A percentile compares a stretch with the other conserved stretches of the same genome.
phyloP scores from a whole-genome alignment of 108 stramenopile genomes.

The Conticribra guillardii region DNA sequence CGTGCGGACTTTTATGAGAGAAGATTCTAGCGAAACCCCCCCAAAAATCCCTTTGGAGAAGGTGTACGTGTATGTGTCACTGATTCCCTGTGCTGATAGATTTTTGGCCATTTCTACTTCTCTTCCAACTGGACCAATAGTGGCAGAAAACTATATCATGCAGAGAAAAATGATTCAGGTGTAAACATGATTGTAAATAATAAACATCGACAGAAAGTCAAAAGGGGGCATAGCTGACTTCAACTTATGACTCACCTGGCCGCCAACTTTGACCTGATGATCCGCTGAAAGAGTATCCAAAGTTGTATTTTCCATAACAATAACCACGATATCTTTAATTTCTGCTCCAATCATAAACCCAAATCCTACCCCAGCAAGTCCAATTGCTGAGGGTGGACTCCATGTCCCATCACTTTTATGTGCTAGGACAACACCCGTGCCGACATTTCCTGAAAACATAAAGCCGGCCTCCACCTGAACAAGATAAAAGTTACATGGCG shows the following conservation, averaged over 20 bases:
- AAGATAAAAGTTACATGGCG: too few species aligned
- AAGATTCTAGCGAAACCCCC: conserved; percentile 74
- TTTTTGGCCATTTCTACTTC: conserved; percentile 37
- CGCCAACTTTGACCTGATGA: conserved; percentile 45
- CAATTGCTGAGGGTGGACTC: conserved; percentile 77
- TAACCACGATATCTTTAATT: conserved; percentile 73
- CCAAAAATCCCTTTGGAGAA: conserved; percentile 71
- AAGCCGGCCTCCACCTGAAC: conserved; percentile 63
- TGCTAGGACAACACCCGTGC: conserved; percentile 72
- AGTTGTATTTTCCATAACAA: conserved; percentile 36
- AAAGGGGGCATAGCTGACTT: too few species aligned
- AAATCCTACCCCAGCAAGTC: conserved; percentile 58
- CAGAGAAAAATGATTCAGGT: background rate
- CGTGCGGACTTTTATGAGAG: conserved; percentile 56
- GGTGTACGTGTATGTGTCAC: conserved; percentile 51
- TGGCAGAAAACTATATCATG: conserved; percentile 24
- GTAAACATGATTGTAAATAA: background rate
- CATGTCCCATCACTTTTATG: conserved; percentile 60
- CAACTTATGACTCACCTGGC: conserved; percentile 38
- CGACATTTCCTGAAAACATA: conserved; percentile 70
- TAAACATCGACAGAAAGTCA: too few species aligned
- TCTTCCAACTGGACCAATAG: conserved; percentile 43
- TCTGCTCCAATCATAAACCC: conserved; percentile 70
- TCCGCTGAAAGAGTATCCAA: conserved; percentile 33
- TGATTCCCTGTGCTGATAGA: conserved; percentile 26